phyloP scores from a whole-genome alignment of 2,329 filamentous ascomycete genomes.

The Aspergillus sp. region DNA sequence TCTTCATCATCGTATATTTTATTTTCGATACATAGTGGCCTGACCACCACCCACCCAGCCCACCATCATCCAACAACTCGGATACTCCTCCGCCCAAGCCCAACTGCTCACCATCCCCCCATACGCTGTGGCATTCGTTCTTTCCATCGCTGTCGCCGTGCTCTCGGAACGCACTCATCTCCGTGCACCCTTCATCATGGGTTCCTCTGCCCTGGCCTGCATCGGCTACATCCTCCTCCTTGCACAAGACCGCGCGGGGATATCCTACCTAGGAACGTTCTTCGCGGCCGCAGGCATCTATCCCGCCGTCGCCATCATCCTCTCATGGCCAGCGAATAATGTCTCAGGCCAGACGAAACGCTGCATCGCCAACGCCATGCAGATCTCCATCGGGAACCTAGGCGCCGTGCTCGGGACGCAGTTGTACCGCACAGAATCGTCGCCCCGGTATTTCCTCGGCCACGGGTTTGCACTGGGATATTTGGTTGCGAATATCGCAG shows the following conservation, averaged over 20 bases:
- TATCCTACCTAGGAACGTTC: slow-evolving; percentile 55
- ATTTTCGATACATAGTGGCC: background rate
- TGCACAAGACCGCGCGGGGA: slow-evolving; percentile 44
- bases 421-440: slow-evolving; percentile 54
- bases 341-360: slow-evolving; percentile 63
- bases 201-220: slow-evolving; percentile 47
- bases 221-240: slow-evolving; percentile 58
- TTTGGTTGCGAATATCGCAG: slow-evolving; percentile 49
- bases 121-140: slow-evolving; percentile 54
- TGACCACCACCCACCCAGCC: background rate
- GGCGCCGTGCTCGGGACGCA: slow-evolving; percentile 63
- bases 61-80: slow-evolving; percentile 37
- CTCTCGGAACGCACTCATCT: slow-evolving; percentile 51
- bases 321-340: slow-evolving; percentile 65
- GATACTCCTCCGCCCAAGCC: slow-evolving; percentile 34
- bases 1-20: background rate
- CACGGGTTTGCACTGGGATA: slow-evolving; percentile 61
- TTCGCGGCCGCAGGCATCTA: slow-evolving; percentile 61
- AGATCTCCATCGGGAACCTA: slow-evolving; percentile 63
- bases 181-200: slow-evolving; percentile 57
- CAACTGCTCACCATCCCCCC: slow-evolving; percentile 56
- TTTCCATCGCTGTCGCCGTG: slow-evolving; percentile 52
- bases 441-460: slow-evolving; percentile 57
- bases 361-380: slow-evolving; percentile 60
- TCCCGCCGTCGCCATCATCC: slow-evolving; percentile 52